Evolutionary conservation across 768 basidiomycete species (phyloP), one percentile per base, ranked within the genome.

Genomic region (Saitozyma podzolica): DNA sequence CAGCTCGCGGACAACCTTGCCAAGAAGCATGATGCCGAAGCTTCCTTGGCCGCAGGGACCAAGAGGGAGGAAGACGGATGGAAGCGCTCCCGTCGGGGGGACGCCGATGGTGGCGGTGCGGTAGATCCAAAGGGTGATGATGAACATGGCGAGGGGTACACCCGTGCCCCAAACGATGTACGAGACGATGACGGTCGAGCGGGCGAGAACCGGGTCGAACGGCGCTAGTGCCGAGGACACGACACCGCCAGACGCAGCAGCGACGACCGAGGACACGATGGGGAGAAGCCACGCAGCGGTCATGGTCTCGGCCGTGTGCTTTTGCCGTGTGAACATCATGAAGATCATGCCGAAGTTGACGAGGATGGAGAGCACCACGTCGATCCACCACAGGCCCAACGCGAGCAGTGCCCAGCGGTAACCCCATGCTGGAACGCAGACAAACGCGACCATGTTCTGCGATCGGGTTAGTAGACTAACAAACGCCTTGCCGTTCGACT

Each of bases 271-370:
- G 0, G 89, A 85, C 5, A 91, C 87, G 8, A 89, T 84, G 0
- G 90, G 90, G 37, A 91, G 85, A 9, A 90, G 80, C 89, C 89
- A 91, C 29, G 82, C 75, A 19, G 86, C 79, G 0, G 86, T 86
- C 84, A 90, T 84, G 1, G 79, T 72, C 50, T 83, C 80, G 8
- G 87, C 70, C 0, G 85, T 77, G 70, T 89, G 86, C 8, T 81
- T 80, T 17, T 90, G 87, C n/a, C 84, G 69, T 43, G 82, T 74
- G 77, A 84, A 89, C 89, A 90, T 90, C 57, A 84, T 73, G 66
- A 89, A 86, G 0, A 89, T 73, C 41, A 86, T 80, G 9, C 85
- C 84, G 81, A 87, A 86, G 58, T 83, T 85, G 68, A 86, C 86
- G 41, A 85, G 13, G n/a, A 85, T 67, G 0, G 88, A 86, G 13